Evolutionary conservation across 108 stramenopile genomes (phyloP), one percentile per base, ranked within the genome.

Genomic region (Chaetoceros tenuissimus): DNA sequence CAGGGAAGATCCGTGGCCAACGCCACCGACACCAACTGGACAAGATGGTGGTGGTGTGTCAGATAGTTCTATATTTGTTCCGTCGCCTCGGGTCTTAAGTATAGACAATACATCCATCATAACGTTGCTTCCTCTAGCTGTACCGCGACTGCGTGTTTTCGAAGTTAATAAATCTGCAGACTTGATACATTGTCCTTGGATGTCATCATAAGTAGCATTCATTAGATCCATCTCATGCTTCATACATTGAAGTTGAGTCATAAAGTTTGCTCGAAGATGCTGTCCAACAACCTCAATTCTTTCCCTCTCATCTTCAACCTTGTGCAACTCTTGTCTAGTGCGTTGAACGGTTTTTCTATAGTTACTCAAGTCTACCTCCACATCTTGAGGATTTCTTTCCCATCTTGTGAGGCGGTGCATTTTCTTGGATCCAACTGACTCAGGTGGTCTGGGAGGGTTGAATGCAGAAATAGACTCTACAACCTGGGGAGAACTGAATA

Each of bases 381-480:
- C 75, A 46, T 87, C 87, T 22, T 75, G 57, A 17, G 91, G 91
- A 24, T 82, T 55, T 24, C 67, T 69, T 60, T 93, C 85, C 91
- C 91, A 93, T 50, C 91, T 67, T 40, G 73, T 62, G 72, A 93
- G 64, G 29, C 91, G 70, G 61, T 85, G 79, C 50, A 78, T 81
- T 51, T 87, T 87, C 58, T 93, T 93, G 30, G 71, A 29, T 0
- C 78, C 81, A 22, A 77, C 71, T 0, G 87, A 89, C 59, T 93
- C 87, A n/a, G 87, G 91, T 49, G 82, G 87, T 31, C 85, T 76
- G 7, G 91, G 91, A 17, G 91, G 91, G 63, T 89, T 81, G 58
- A 89, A 89, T 26, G 85, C 77, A 16, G 79, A 78, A 24, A 82
- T 55, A 17, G 76, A 69, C 45, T 87, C 91, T 5, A 93, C 83